Evolutionary conservation across 805 yeast genomes (phyloP), one percentile per base, ranked within the genome.

Genomic region (Teunomyces aglyptinius): DNA sequence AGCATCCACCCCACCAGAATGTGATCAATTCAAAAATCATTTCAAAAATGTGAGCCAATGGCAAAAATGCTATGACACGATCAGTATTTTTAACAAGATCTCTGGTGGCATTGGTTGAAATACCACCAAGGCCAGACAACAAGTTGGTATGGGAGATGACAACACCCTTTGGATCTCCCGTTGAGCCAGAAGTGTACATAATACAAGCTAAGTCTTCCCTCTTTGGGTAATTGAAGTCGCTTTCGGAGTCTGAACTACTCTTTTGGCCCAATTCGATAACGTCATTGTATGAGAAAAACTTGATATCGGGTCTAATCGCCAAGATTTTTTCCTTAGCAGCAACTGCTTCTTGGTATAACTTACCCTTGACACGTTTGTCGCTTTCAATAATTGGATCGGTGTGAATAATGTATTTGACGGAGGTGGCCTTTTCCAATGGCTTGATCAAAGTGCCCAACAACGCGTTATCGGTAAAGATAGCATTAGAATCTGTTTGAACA

Each of bases 1-100:
- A 66, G 46, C 80, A 66, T 46, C 87, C 85, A 64, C 98, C 98
- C 98, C 97, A 94, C 75, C 82, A 83, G 56, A 94, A 80, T 31
- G 80, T 61, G 26, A 81, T 67, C 59, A 90, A 73, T 73, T 94
- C 99, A 54, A 94, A 90, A 3, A 82, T 89, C 68, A 89, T 76
- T 73, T 94, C 99, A 57, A 94, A 88, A 57, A 94, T 94, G 63
- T 94, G 99, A 6, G 99, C 99, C 60, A 94, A 78, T 10, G 99
- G 99, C 64, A 94, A 79, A 66, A 92, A 91, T 13, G 91, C 85
- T 66, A 94, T 82, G 52, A 92, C 71, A 55, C 89, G 78, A 69
- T 94, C 98, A 29, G 67, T 66, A 18, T 70, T 68, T 47, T 60
- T 68, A 44, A 89, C 79, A 38, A 68, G 44, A 16, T 69, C 67